These are phyloP conservation scores for Fusarium udum DNA, from an alignment of 2,329 filamentous ascomycete species.

Conservation along the genomic window DNA sequence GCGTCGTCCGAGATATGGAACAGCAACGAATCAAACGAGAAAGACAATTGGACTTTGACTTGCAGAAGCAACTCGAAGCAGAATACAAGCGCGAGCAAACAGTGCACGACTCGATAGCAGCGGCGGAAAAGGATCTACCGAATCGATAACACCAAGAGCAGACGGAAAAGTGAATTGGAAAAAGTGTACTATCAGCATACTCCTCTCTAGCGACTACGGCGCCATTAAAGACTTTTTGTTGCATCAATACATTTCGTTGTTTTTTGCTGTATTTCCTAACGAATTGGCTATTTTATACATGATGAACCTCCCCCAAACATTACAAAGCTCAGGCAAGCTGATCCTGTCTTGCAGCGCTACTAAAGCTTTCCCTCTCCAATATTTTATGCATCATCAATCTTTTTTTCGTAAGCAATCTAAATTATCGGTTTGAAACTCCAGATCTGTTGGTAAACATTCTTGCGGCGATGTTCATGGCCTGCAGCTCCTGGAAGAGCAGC, in stretches of 20 bases:
- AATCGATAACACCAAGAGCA: slow-evolving; percentile 35
- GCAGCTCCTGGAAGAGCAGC: slow-evolving; percentile 96
- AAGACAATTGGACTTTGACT: slow-evolving; percentile 91
- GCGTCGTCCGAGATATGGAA: slow-evolving; percentile 93
- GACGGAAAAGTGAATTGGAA: not conserved
- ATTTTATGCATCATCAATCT: slow-evolving; percentile 22
- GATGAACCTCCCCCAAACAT: slow-evolving; percentile 26
- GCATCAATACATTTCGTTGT: slow-evolving; percentile 38
- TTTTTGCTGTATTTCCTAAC: slow-evolving; percentile 33
- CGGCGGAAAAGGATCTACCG: slow-evolving; percentile 36
- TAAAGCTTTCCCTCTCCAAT: slow-evolving; percentile 6
- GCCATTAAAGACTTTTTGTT: slow-evolving; percentile 4
- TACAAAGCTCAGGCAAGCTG: slow-evolving; percentile 35
- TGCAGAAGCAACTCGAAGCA: slow-evolving; percentile 84
- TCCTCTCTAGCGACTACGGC: slow-evolving; percentile 17
- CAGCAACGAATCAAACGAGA: slow-evolving; percentile 91
- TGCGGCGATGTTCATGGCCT: slow-evolving; percentile 97
- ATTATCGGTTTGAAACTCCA: slow-evolving; percentile 74
- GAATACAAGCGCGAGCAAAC: slow-evolving; percentile 91
- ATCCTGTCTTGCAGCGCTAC: slow-evolving; percentile 11
- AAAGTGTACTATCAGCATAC: slow-evolving; percentile 22
- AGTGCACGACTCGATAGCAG: slow-evolving; percentile 62
- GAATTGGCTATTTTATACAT: slow-evolving; percentile 36
- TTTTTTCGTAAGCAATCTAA: slow-evolving; percentile 37
- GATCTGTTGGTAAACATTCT: slow-evolving; percentile 94